Evolutionary conservation across 2,329 filamentous ascomycete genomes (phyloP), one percentile per base, ranked within the genome.

Genomic region (Pseudocercospora crystallina): DNA sequence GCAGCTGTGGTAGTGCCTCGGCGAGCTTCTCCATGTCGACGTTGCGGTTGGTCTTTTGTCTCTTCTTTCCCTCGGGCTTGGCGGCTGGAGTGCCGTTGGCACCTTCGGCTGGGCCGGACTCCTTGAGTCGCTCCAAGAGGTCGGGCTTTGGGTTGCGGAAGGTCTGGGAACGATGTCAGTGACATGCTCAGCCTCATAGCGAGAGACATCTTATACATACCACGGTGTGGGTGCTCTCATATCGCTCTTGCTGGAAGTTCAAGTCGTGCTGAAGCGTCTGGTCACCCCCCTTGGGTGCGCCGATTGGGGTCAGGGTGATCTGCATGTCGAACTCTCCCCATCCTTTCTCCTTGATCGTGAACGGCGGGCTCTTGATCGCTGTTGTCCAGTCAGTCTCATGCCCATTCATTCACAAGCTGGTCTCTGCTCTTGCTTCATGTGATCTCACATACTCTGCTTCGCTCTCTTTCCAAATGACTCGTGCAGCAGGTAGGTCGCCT

Each of bases 241-340:
- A 99, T 56, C 81, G 81, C 54, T 85, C 79, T 60, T 85, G 80
- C 61, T 83, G 80, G 72, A 99, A 99, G 78, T 97, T 96, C 54
- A 99, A 80, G 68, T 99, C 94, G 71, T 99, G 94, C 43, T 79
- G 74, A 58, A 99, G 79, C 11, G 81, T 78, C 65, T 90, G 82
- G 66, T 96, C 92, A 51, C 86, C 83, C 50, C 83, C 86, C 78
- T 96, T 96, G 72, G 94, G 90, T 14, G 56, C 58, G 14, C 67
- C 68, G 29, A 87, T 84, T 37, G 87, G 88, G 66, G 85, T 87
- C 61, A 95, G 80, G 56, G 88, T 83, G 65, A 97, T 94, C 41
- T 78, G 80, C 84, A 99, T 92, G 69, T 97, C 94, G 70, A 99
- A 99, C 75, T 97, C 94, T 66, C 94, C 94, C 94, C 94, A 99